Percentiles rank a stretch among this genome's conserved stretches.
Conservation (phyloP, 495 filamentous ascomycete species). For the Talaromyces nanjingensis region DNA sequence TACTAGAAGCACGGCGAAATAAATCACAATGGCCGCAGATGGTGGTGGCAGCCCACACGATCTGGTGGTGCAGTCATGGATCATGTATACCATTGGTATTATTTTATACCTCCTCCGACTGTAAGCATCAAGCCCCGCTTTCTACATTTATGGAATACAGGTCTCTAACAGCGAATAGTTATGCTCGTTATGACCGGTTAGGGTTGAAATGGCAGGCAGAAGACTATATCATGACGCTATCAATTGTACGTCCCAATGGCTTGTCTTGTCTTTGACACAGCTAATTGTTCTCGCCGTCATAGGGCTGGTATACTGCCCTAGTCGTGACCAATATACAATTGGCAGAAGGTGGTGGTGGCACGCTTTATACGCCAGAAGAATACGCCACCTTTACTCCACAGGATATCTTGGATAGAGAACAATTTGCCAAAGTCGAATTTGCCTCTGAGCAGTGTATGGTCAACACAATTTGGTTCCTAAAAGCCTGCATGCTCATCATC, state of each 20-base stretch:
- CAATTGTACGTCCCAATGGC: constrained; percentile 13
- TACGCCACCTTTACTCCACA: constrained; percentile 25
- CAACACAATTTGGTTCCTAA: constrained; percentile 40
- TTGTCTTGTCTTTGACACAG: background rate
- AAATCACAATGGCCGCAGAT: constrained; percentile 5
- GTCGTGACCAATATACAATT: constrained; percentile 38
- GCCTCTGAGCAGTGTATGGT: constrained; percentile 44
- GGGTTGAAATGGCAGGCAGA: constrained; percentile 22
- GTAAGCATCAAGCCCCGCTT: constrained; percentile 11
- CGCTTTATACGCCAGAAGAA: constrained; percentile 30
- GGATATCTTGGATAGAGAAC: constrained; percentile 32
- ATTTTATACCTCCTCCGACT: constrained; percentile 18
- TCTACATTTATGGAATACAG: background rate
- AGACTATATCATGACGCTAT: constrained; percentile 29
- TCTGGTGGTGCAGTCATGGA: constrained; percentile 20
- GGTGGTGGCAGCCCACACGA: constrained; percentile 13
- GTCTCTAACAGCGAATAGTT: constrained; percentile 13
- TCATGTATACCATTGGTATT: constrained; percentile 20
- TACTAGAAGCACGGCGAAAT: background rate
- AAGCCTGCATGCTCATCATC: constrained; percentile 46
- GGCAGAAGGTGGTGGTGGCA: constrained; percentile 36
- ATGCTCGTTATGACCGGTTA: constrained; percentile 23
- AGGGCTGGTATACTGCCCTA: constrained; percentile 26
- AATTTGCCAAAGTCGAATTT: constrained; percentile 39
- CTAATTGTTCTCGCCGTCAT: background rate